Conservation (phyloP, 768 basidiomycete genomes). For the Mycena indigotica region DNA sequence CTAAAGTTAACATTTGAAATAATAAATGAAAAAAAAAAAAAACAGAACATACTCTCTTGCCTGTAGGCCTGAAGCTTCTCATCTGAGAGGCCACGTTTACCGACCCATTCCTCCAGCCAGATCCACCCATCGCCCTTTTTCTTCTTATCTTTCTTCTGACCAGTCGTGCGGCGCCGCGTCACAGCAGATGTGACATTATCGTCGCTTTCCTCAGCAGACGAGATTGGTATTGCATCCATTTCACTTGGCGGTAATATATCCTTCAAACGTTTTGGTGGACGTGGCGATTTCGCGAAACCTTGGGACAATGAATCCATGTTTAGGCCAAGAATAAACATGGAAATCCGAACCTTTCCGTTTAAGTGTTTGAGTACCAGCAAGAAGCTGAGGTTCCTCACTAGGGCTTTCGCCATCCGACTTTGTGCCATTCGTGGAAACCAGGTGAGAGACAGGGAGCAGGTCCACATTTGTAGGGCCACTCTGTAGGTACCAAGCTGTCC, state of each 20-base stretch:
- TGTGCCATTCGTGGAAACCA: no score
- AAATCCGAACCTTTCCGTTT: constrained; percentile 7
- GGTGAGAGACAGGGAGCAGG: background rate
- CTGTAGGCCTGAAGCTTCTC: constrained; percentile 6
- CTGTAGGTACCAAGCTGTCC: constrained; percentile 14
- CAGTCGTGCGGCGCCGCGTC: no score
- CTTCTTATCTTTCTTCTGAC: constrained; percentile 1
- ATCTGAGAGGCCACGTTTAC: background rate
- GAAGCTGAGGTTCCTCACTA: background rate
- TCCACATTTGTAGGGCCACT: background rate
- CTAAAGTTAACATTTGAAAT: background rate
- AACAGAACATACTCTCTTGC: constrained; percentile 6
- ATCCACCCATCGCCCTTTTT: constrained; percentile 14
- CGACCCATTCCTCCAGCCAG: constrained; percentile 1
- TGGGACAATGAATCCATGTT: background rate
- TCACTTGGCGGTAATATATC: background rate
- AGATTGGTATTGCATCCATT: background rate
- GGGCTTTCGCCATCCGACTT: background rate
- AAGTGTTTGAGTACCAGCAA: constrained; percentile 6
- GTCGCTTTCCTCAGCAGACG: constrained; percentile 6
- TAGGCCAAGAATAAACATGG: background rate
- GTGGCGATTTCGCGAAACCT: constrained; percentile 1
- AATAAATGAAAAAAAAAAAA: background rate
- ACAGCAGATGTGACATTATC: no score
- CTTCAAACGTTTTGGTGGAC: constrained; percentile 5